phyloP scores from a whole-genome alignment of 805 yeast species.

The Nadsonia fulvescens region DNA sequence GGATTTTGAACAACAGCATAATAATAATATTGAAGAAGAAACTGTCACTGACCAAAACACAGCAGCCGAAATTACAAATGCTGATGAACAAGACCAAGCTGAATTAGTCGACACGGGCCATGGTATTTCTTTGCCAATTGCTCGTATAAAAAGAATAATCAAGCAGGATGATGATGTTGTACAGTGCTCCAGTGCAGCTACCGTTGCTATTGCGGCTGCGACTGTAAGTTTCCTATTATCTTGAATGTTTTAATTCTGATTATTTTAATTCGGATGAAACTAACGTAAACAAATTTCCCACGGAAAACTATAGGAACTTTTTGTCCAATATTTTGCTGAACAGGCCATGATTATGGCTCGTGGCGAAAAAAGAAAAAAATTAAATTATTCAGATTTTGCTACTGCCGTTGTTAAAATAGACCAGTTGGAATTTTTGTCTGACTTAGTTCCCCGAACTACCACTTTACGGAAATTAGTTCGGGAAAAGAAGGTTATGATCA shows the following conservation, averaged over 20 bases:
- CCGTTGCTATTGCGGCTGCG: slow-evolving; percentile 60
- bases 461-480: neutral
- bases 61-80: neutral
- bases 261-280: neutral
- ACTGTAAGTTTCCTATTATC: slow-evolving; percentile 19
- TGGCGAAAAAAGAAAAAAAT: slow-evolving; percentile 45
- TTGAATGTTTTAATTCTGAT: neutral
- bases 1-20: no score
- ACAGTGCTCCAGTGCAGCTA: slow-evolving; percentile 51
- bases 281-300: neutral
- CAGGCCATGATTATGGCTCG: slow-evolving; percentile 52
- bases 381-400: slow-evolving; percentile 55
- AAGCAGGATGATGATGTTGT: slow-evolving; percentile 60
- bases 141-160: slow-evolving; percentile 53
- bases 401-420: slow-evolving; percentile 42
- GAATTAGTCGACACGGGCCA: slow-evolving; percentile 1
- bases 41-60: no score
- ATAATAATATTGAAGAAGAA: no score
- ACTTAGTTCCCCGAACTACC: slow-evolving; percentile 4
- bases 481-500: no score
- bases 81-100: neutral
- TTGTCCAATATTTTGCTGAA: slow-evolving; percentile 50
- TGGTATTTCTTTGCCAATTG: slow-evolving; percentile 31
- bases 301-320: slow-evolving; percentile 32
- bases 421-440: slow-evolving; percentile 36